Percentiles rank a stretch among this genome's conserved stretches.
Evolutionary conservation across 257 asterid genomes (phyloP).

Genomic region (Solanum corneliomulleri): DNA sequence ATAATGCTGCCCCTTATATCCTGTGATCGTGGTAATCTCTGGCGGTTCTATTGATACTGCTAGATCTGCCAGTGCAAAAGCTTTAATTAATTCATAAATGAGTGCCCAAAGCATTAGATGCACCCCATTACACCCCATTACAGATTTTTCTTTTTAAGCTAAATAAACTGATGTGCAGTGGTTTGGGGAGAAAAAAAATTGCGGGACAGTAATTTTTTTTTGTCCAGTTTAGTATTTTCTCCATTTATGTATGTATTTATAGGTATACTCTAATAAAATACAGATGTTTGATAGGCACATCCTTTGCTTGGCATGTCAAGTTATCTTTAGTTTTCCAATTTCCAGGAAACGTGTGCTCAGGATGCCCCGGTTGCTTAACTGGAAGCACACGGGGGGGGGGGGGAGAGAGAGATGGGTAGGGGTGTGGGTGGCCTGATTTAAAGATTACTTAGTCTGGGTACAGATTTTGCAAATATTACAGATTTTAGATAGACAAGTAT

Average conservation of each 20-base stretch:
- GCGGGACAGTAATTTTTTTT: background rate
- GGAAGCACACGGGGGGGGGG: background rate
- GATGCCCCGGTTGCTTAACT: background rate
- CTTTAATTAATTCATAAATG: background rate
- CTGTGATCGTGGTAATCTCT: background rate
- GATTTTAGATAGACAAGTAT: background rate
- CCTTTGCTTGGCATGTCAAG: background rate
- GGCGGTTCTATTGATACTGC: background rate
- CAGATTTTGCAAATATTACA: background rate
- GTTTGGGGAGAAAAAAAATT: background rate
- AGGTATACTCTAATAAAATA: background rate
- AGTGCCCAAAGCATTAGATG: background rate
- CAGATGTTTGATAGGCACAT: background rate
- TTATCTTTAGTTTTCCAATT: background rate
- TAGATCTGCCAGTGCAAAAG: background rate
- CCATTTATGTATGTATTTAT: background rate
- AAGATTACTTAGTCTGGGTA: background rate
- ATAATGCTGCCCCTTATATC: background rate
- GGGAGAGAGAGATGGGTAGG: background rate
- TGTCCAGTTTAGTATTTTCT: background rate
- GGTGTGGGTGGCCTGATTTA: background rate
- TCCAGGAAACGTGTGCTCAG: background rate
- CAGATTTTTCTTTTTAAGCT: background rate
- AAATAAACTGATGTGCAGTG: background rate
- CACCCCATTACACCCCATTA: background rate